Percentiles rank a stretch among this genome's conserved stretches.
Evolutionary conservation across 345 rosid genomes (phyloP).

Genomic region (Citrus unshiu): DNA sequence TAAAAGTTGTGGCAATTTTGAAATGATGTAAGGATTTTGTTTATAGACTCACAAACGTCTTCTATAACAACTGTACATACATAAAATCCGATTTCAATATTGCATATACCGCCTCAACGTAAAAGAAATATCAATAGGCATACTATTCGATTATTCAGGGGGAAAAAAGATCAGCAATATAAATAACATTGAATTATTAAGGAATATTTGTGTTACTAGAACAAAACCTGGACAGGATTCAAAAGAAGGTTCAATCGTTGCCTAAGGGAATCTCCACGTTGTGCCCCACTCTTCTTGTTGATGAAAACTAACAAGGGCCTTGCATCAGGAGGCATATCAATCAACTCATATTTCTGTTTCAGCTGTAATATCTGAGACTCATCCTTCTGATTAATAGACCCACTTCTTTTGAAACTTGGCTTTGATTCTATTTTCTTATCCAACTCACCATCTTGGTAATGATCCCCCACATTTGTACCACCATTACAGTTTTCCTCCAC

Average conservation of each 20-base stretch:
- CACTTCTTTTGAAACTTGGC: slow-evolving; percentile 55
- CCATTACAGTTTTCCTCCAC: slow-evolving; percentile 48
- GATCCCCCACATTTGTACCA: slow-evolving; percentile 26
- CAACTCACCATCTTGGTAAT: slow-evolving; percentile 35
- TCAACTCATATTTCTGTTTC: slow-evolving; percentile 76
- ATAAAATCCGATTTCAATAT: neutral
- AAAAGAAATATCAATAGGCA: neutral
- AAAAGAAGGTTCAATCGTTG: slow-evolving; percentile 77
- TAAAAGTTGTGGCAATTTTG: neutral
- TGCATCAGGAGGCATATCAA: slow-evolving; percentile 73
- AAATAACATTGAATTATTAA: neutral
- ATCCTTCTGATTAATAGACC: slow-evolving; percentile 68
- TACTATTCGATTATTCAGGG: neutral
- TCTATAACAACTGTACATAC: neutral
- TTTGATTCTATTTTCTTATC: slow-evolving; percentile 51
- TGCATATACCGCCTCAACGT: neutral
- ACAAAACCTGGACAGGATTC: slow-evolving; percentile 80
- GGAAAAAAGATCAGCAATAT: too few species aligned
- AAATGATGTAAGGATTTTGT: neutral
- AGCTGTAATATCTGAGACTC: slow-evolving; percentile 59
- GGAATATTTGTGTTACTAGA: neutral
- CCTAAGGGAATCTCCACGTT: slow-evolving; percentile 66
- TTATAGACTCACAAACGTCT: neutral
- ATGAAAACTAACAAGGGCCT: slow-evolving; percentile 86
- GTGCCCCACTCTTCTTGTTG: slow-evolving; percentile 92